Evolutionary conservation across 257 asterid genomes (phyloP), one percentile per base, ranked within the genome.

Genomic region (Prunella vulgaris): DNA sequence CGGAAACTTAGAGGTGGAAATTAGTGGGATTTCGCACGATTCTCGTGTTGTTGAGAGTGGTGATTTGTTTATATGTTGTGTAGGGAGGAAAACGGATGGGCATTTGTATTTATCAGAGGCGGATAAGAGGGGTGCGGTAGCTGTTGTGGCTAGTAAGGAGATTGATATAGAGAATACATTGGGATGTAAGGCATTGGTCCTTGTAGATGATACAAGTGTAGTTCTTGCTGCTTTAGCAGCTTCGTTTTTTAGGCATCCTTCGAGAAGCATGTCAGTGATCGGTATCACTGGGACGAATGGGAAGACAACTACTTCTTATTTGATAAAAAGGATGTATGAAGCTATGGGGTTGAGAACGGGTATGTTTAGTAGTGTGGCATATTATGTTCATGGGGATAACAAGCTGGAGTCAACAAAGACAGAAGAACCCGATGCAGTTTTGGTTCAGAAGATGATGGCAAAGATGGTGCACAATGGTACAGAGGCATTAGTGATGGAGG

Each of bases 331-430:
- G 52, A 77, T 90, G 90, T 93, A 93, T 30, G 99, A 91, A 79
- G 99, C 99, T 0, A 93, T 90, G 97, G 97, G 97, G 60, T 73
- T 93, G 83, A 83, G 96, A 73, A 93, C 93, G 0, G 96, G 99
- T 52, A 87, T 93, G 96, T 72, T 93, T 83, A 93, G 94, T 77
- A 81, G 81, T 0, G 99, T 93, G 71, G 91, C 83, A 2, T 44
- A 80, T 69, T 93, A 79, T 69, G 72, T 90, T 71, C 96, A 90
- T 9, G 99, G 96, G 24, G 95, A 93, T 77, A 93, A 84, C 78
- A 87, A 81, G 66, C 80, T 90, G 83, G 96, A 90, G 35, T 73
- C 87, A 7, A 60, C 82, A 61, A 48, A 71, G 20, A 72, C 78
- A 0, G 77, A 84, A 0, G 77, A 84, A 27, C 84, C 90, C 1